phyloP scores from a whole-genome alignment of 257 asterid species.

The Nicotiana benthamiana region DNA sequence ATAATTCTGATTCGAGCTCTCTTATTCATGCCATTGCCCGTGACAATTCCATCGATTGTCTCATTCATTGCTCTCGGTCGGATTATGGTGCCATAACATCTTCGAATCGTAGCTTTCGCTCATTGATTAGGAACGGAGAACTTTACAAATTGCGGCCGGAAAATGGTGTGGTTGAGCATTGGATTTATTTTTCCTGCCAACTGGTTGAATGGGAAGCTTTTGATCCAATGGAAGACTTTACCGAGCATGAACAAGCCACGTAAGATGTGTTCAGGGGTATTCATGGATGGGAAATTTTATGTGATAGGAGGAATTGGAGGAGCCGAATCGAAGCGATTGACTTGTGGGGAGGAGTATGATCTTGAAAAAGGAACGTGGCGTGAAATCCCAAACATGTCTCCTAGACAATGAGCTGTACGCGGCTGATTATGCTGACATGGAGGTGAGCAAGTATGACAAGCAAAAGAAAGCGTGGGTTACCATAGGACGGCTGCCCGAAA shows the following conservation, averaged over 20 bases:
- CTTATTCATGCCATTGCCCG: conserved; percentile 34
- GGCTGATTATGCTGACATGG: background rate
- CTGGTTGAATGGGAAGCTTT: conserved; percentile 62
- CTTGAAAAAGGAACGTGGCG: background rate
- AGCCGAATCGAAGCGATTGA: conserved; percentile 20
- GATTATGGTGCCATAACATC: conserved; percentile 46
- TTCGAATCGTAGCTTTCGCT: conserved; percentile 20
- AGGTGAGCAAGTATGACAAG: background rate
- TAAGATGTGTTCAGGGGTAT: background rate
- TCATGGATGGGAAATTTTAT: background rate
- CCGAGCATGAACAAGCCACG: background rate
- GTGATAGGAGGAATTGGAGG: conserved; percentile 25
- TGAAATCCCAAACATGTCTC: background rate
- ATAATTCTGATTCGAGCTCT: conserved; percentile 28
- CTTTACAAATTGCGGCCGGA: conserved; percentile 34
- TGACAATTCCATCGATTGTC: conserved; percentile 48
- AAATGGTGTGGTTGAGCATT: conserved; percentile 28
- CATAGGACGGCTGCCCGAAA: background rate
- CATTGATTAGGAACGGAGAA: conserved; percentile 32
- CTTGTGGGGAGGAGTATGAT: conserved; percentile 39
- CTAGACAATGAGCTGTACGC: background rate
- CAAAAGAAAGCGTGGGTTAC: background rate
- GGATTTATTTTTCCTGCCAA: conserved; percentile 60
- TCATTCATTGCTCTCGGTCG: conserved; percentile 8
- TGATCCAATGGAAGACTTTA: conserved; percentile 27